phyloP scores from a whole-genome alignment of 169 alveolate species.

The Cryptosporidium felis region DNA sequence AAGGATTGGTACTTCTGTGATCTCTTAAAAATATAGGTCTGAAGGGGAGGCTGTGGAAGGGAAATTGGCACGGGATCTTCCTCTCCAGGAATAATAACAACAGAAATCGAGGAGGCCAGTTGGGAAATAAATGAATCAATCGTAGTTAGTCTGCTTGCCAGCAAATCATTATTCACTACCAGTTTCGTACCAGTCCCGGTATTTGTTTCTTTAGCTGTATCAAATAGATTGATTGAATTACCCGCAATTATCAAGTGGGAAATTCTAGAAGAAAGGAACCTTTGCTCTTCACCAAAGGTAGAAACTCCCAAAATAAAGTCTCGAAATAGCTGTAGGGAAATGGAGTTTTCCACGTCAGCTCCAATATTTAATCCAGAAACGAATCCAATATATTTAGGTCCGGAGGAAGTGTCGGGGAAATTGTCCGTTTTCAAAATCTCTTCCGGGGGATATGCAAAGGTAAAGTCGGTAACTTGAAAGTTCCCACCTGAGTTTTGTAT shows the following conservation, averaged over 20 bases:
- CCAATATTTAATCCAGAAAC: conserved; percentile 62
- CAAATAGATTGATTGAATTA: conserved; percentile 7
- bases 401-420: not conserved
- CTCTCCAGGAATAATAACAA: conserved; percentile 44
- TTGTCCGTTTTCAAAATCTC: not conserved
- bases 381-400: conserved; percentile 37
- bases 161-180: conserved; percentile 35
- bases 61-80: conserved; percentile 68
- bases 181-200: conserved; percentile 62
- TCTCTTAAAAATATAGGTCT: conserved; percentile 28
- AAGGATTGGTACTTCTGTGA: conserved; percentile 35
- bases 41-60: conserved; percentile 49
- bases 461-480: conserved; percentile 16
- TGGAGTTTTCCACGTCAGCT: not conserved
- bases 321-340: conserved; percentile 45
- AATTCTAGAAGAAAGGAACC: conserved; percentile 41
- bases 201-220: conserved; percentile 58
- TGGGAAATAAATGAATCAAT: conserved; percentile 49
- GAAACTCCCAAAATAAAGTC: conserved; percentile 46
- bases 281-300: conserved; percentile 3
- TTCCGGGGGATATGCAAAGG: conserved; percentile 35
- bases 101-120: conserved; percentile 26
- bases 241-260: conserved; percentile 54
- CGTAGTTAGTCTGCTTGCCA: conserved; percentile 1
- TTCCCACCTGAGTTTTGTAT: conserved; percentile 8